Base-by-base conservation (phyloP, 306 rosid species). In the Hippophae gyantsensis region DNA sequence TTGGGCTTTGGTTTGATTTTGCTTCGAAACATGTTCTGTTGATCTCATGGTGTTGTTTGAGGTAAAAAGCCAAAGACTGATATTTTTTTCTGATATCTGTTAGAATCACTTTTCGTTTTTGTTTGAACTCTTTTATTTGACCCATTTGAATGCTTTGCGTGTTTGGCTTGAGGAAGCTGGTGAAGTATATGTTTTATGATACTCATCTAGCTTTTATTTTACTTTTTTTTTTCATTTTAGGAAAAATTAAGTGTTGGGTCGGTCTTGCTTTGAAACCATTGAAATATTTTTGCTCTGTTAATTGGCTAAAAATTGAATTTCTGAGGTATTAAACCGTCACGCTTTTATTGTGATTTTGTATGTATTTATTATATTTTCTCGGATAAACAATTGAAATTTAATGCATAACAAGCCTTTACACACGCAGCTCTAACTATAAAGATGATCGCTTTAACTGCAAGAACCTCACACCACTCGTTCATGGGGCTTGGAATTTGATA, bases 381-480 rank as follows among this genome's bases (percentile, higher is more conserved):
- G 67, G 55, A 45, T 32, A 32, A 72, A 25, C 69, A 66, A 52
- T 67, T 63, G 12, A 13, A 62, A 79, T 80, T 82, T 61, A 78
- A 74, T 78, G 84, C 74, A 13, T 74, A 80, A 10, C 79, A 43
- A 56, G 73, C 68, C 72, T 71, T 72, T 69, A 69, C 86, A 76
- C 79, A 49, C 69, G 84, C 64, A 73, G 81, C 65, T 57, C 64
- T 73, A 74, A 60, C 58, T 66, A 8, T 61, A 13, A 67, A 27
- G 38, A 27, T 2, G 2, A 27, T 69, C 52, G 77, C 76, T 81
- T 75, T 67, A 42, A 68, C 64, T 63, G 54, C 46, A 61, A 66
- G 76, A 64, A 27, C 65, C 50, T 12, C 54, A 46, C 63, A 58
- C 42, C 51, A 13, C 57, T 48, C 43, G 57, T 32, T 72, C 13